Base-by-base conservation (phyloP, 306 rosid species). In the Parietaria judaica region DNA sequence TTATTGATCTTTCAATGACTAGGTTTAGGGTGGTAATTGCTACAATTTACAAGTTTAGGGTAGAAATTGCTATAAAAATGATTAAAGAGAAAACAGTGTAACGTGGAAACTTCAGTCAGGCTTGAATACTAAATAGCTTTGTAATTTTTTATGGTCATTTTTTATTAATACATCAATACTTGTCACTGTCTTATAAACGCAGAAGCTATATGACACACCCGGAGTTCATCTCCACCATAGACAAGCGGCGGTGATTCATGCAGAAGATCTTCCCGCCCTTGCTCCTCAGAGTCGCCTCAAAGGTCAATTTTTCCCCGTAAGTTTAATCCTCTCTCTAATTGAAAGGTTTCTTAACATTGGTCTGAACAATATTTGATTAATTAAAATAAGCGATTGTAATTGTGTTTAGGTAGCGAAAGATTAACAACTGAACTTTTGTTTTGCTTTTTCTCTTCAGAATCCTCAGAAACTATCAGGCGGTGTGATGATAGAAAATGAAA, bases 181-280 rank as follows among this genome's bases (percentile, higher is more conserved):
- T 11, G 45, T 52, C 16, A 16, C 4, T 23, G 58, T 9, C 4
- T 11, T 11, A 35, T 58, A 35, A n/a, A 23, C 80, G 67, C 87
- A 85, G 98, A 91, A 83, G 59, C 53, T 91, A 79, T 91, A 65
- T 61, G 96, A 91, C 73, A 91, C 98, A 0, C 98, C 98, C 45
- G 98, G 98, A 78, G 82, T 91, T 70, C 98, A 91, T 80, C 98
- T 91, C 69, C 88, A 91, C 83, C 96, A 91, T 58, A 81, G 98
- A 84, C 92, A 84, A 80, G 84, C 95, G 23, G 89, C 96, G 6
- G 95, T 91, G 54, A 95, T 91, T 72, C 83, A 67, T 66, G 79
- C 92, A 14, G 88, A 85, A 66, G 98, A 91, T 74, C 84, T 91
- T 47, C 78, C 96, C 59, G 74, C 70, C 72, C 96, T 91, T 67